Evolutionary conservation across 805 yeast species (phyloP).

Genomic region (Metschnikowia henanensis): DNA sequence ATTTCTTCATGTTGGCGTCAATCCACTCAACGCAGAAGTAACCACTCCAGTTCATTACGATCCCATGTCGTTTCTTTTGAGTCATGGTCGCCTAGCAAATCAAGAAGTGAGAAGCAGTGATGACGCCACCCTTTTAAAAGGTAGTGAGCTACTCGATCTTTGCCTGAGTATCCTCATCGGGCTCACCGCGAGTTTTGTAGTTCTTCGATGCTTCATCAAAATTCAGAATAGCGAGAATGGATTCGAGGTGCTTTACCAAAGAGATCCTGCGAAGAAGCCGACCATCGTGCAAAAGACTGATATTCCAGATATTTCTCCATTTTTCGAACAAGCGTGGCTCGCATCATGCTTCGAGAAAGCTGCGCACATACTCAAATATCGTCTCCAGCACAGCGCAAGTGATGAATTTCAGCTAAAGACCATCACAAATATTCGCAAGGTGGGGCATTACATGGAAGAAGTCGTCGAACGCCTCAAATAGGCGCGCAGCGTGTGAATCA

Average conservation of each 20-base stretch:
- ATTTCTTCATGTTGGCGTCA: slow-evolving; percentile 12
- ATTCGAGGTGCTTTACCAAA: neutral
- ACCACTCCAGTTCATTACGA: slow-evolving; percentile 5
- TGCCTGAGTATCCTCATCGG: slow-evolving; percentile 19
- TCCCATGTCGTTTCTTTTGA: neutral
- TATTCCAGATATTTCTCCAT: neutral
- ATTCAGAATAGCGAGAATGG: slow-evolving; percentile 8
- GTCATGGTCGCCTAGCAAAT: neutral
- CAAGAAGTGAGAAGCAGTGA: neutral
- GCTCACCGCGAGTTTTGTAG: slow-evolving; percentile 20
- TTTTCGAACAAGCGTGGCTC: slow-evolving; percentile 5
- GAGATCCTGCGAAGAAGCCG: neutral
- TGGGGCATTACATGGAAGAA: slow-evolving; percentile 22
- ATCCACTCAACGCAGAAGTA: neutral
- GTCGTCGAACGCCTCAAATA: slow-evolving; percentile 10
- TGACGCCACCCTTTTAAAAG: slow-evolving; percentile 22
- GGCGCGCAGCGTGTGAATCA: neutral
- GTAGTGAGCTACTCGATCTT: slow-evolving; percentile 18
- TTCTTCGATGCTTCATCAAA: slow-evolving; percentile 17
- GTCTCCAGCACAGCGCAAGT: slow-evolving; percentile 10
- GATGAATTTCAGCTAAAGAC: slow-evolving; percentile 14
- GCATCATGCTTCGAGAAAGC: slow-evolving; percentile 7
- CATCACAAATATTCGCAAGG: slow-evolving; percentile 19
- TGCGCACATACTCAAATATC: slow-evolving; percentile 3
- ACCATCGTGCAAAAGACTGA: neutral